Evolutionary conservation across 1,139 yeast species (phyloP), one percentile per base, ranked within the genome.

Genomic region (Kodamaea arcana): DNA sequence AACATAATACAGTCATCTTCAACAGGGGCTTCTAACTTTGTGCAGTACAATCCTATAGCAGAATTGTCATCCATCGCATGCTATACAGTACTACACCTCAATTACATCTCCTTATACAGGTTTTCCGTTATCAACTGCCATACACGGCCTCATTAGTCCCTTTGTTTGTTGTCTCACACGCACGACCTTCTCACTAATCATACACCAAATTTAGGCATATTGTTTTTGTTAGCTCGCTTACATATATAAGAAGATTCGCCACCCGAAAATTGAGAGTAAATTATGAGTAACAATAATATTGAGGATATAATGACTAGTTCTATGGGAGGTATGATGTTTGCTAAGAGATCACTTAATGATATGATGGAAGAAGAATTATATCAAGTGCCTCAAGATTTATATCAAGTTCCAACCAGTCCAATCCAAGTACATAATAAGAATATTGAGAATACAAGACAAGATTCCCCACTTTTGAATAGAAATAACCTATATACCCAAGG

Each of bases 281-380:
- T 23, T 24, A 16, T 36, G 40, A 36, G 36, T 33, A 25, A 30
- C 29, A 28, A 15, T 13, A 31, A 35, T 27, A 27, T 15, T 22
- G 30, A 32, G 17, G 31, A 32, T 15, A 20, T 27, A 23, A 72
- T 73, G 75, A 60, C 78, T 22, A n/a, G n/a, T n/a, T 69, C 78
- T n/a, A 49, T 65, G 40, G 69, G 72, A 4, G 61, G 63, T 18
- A 60, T 68, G 43, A 77, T 77, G 23, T 56, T 62, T 27, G 62
- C 72, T 43, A 67, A 76, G 54, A 69, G 81, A 50, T 66, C 82
- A 14, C 54, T 75, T 40, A 73, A 79, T 24, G 83, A 77, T 45
- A 71, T 76, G 28, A 66, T 77, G 65, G 85, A 79, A 41, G 88
- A 81, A 44, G 87, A 81, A 50, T 58, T 80, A 37, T 75, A 74